Percentiles rank a stretch among this genome's conserved stretches.
Conservation (phyloP, 2,329 filamentous ascomycete genomes). For the Escovopsis sp. region DNA sequence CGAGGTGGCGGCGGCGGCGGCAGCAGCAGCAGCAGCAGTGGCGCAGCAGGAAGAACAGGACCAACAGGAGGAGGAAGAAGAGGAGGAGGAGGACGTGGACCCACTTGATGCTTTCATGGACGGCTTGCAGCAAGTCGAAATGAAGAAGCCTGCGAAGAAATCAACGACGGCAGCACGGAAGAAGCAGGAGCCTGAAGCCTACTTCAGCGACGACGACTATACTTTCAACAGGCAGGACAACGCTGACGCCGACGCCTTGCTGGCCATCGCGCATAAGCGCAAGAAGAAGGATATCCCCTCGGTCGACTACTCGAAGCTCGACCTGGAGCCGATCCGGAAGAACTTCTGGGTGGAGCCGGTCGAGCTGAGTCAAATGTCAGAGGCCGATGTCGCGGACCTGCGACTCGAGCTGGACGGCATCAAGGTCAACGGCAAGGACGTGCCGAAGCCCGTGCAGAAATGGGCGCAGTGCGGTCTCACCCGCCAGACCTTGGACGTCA, state of each 20-base stretch:
- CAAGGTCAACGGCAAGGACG: constrained; percentile 76
- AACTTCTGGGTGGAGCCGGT: constrained; percentile 87
- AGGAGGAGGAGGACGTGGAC: constrained; percentile 52
- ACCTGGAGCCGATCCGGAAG: constrained; percentile 77
- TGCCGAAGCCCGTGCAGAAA: constrained; percentile 87
- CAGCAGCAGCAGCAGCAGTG: no score
- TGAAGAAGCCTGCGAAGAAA: constrained; percentile 18
- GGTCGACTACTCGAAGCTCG: constrained; percentile 74
- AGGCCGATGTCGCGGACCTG: constrained; percentile 68
- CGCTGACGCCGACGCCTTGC: constrained; percentile 31
- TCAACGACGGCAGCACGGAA: constrained; percentile 23
- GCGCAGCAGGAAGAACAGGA: constrained; percentile 28
- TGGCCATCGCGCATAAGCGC: constrained; percentile 45
- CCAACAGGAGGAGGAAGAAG: constrained; percentile 44
- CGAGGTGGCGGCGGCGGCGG: no score
- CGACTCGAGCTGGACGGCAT: constrained; percentile 87
- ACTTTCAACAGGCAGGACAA: constrained; percentile 35
- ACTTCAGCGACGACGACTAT: constrained; percentile 77
- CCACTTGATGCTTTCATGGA: constrained; percentile 97
- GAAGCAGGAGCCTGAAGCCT: constrained; percentile 61
- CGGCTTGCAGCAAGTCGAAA: constrained; percentile 41
- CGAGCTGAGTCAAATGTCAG: constrained; percentile 69
- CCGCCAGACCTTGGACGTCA: constrained; percentile 72
- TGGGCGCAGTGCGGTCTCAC: constrained; percentile 93
- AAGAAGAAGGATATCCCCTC: constrained; percentile 95